Evolutionary conservation across 108 stramenopile species (phyloP).

Genomic region (Nitzschia sp.): DNA sequence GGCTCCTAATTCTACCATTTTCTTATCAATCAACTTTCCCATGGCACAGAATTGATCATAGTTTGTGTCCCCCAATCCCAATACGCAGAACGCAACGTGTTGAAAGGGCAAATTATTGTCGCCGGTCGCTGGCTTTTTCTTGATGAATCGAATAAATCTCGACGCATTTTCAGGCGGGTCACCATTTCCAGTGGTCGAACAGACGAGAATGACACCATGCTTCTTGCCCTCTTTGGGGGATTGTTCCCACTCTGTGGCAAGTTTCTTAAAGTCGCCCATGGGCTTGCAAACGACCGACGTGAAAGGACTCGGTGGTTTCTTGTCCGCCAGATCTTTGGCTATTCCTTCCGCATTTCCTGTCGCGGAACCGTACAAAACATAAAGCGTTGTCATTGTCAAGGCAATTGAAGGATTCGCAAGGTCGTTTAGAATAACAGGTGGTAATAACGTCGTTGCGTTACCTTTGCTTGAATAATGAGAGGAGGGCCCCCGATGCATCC

Average conservation of each 20-base stretch:
- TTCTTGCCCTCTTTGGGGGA: constrained; percentile 38
- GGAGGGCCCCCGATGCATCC: too few relatives aligned
- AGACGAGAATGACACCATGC: constrained; percentile 66
- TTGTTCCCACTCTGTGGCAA: constrained; percentile 28
- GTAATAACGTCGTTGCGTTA: too few relatives aligned
- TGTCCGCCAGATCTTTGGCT: constrained; percentile 65
- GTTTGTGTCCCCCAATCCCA: constrained; percentile 90
- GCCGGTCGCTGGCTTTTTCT: constrained; percentile 47
- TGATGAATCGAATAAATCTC: constrained; percentile 76
- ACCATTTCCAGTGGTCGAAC: constrained; percentile 93
- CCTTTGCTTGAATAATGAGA: too few relatives aligned
- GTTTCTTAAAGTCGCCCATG: constrained; percentile 65
- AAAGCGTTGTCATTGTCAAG: constrained; percentile 53
- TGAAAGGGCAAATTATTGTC: constrained; percentile 47
- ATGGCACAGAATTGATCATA: constrained; percentile 88
- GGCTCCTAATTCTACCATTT: constrained; percentile 73
- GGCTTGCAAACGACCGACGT: constrained; percentile 54
- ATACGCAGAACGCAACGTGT: constrained; percentile 63
- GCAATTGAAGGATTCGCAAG: too few relatives aligned
- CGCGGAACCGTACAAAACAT: constrained; percentile 83
- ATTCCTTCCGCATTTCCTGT: constrained; percentile 88
- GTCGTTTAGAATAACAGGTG: too few relatives aligned
- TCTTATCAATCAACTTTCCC: constrained; percentile 66
- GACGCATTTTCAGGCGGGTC: constrained; percentile 89
- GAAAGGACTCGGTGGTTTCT: constrained; percentile 30